Base-by-base conservation (phyloP, 495 filamentous ascomycete genomes). In the Mytilinidion resinicola region DNA sequence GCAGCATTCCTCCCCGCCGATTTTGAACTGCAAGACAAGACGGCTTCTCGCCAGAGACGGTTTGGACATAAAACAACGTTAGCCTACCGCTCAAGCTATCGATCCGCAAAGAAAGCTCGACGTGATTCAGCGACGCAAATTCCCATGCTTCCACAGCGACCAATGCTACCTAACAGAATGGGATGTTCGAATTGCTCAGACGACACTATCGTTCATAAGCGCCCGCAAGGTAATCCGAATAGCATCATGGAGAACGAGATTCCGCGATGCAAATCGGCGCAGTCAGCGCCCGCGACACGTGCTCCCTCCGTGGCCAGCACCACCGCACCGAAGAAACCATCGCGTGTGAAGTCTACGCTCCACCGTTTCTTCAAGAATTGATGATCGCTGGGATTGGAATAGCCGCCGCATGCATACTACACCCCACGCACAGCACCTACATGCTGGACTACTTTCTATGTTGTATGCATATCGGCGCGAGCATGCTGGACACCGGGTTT, bases 1-100 rank as follows among this genome's bases (percentile, higher is more conserved):
- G 57, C 62, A 14, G 70, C 71, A 0, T 75, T 75, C 57, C 60
- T 75, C 3, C 72, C 72, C 0, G 67, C 63, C 12, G 72, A 73
- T 44, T 73, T 75, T 55, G 71, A 70, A 36, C 53, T 73, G 14
- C 48, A 65, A 36, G 62, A 62, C 46, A 34, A 55, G 6, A 61
- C 47, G n/a, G 48, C 19, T 17, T 44, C 46, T 35, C 59, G 64
- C 11, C 55, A 52, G 1, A 60, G 60, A 41, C 44, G 60, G 21
- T 19, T 63, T 19, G 60, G 46, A 4, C 69, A 72, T 60, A 57
- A 56, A 7, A 64, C 66, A 8, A 62, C 61, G 9, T 37, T 64
- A 21, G 37, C 12, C 47, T 51, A 20, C 53, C 30, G 21, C 55
- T 52, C 15, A 47, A 60, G 49, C 53, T 56, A 41, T 57, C 53